Conservation (phyloP, 2,329 filamentous ascomycete genomes). For the Thielaviopsis musarum region DNA sequence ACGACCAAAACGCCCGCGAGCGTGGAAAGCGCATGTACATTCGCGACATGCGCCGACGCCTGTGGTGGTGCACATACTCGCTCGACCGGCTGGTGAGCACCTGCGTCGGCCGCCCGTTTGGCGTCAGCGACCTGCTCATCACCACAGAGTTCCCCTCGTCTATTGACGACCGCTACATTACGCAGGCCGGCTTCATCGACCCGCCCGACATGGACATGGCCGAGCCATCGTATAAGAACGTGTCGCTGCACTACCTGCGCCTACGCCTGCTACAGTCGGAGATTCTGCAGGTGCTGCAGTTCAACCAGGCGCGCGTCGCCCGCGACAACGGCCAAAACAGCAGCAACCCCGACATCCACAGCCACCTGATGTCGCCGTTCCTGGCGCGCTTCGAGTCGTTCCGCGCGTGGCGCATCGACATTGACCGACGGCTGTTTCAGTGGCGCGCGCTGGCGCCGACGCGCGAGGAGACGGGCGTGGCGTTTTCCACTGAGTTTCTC, state of each 20-base stretch:
- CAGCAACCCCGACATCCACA: conserved; percentile 58
- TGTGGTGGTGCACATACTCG: conserved; percentile 97
- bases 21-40: conserved; percentile 64
- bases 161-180: conserved; percentile 79
- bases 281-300: conserved; percentile 83
- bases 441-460: conserved; percentile 77
- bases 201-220: conserved; percentile 37
- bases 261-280: conserved; percentile 81
- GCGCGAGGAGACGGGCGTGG: conserved; percentile 65
- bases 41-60: conserved; percentile 65
- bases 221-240: conserved; percentile 72
- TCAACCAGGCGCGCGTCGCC: conserved; percentile 72
- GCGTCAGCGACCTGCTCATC: conserved; percentile 89
- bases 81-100: conserved; percentile 89
- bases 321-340: conserved; percentile 47
- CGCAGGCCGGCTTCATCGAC: conserved; percentile 53
- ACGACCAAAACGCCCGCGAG: conserved; percentile 21
- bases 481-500: conserved; percentile 76
- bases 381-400: conserved; percentile 72
- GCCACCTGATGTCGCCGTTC: conserved; percentile 68
- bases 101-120: conserved; percentile 83
- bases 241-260: conserved; percentile 83
- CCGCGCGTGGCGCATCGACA: conserved; percentile 72
- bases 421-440: conserved; percentile 64
- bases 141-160: conserved; percentile 88